These are phyloP conservation scores for Mrakiaceae sp. DNA, from an alignment of 1,284 basidiomycete genomes.

Conservation along the genomic window DNA sequence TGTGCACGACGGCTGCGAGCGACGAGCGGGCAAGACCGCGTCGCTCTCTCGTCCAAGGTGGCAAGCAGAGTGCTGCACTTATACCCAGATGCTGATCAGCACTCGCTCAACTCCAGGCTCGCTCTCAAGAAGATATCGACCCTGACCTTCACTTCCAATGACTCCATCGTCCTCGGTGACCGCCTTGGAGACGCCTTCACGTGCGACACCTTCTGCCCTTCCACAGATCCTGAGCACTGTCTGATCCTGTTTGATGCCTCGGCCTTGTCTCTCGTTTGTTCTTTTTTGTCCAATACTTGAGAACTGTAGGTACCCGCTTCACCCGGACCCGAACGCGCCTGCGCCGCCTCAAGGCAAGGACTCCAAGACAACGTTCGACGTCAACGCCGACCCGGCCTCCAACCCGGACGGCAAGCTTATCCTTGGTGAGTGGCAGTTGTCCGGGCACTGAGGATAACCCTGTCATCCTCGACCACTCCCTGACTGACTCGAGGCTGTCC, in stretches of 20 bases:
- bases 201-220: slow-evolving; percentile 33
- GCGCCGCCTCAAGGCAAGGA: background rate
- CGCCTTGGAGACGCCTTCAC: slow-evolving; percentile 79
- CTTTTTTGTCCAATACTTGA: too few species aligned
- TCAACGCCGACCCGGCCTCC: slow-evolving; percentile 56
- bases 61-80: background rate
- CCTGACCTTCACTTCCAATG: slow-evolving; percentile 47
- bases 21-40: background rate
- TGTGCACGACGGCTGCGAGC: background rate
- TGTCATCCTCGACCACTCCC: background rate
- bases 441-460: background rate
- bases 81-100: background rate
- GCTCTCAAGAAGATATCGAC: slow-evolving; percentile 63
- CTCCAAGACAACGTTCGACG: slow-evolving; percentile 33
- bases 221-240: background rate
- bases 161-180: slow-evolving; percentile 58
- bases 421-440: slow-evolving; percentile 37
- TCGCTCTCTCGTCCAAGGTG: background rate
- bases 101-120: slow-evolving; percentile 39
- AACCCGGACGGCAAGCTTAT: slow-evolving; percentile 54
- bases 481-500: background rate
- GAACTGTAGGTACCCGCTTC: slow-evolving; percentile 20
- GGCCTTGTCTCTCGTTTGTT: background rate
- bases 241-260: background rate
- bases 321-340: slow-evolving; percentile 23